These are phyloP conservation scores for Eucalyptus polyanthemos DNA, from an alignment of 345 rosid genomes.

Conservation along the genomic window DNA sequence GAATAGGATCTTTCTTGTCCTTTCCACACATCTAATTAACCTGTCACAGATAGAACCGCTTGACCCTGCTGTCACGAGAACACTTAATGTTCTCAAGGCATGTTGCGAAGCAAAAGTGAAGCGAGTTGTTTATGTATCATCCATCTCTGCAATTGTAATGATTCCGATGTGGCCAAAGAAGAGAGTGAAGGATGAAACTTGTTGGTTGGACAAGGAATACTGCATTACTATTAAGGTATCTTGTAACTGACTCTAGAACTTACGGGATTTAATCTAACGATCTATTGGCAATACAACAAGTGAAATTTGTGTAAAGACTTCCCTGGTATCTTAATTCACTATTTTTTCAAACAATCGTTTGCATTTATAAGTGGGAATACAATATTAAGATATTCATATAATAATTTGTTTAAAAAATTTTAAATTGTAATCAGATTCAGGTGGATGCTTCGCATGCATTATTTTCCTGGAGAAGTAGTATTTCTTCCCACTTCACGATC, in stretches of 20 bases:
- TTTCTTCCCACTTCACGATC: not conserved
- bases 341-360: not conserved
- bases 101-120: slow-evolving; percentile 6
- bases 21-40: not conserved
- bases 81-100: slow-evolving; percentile 10
- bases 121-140: slow-evolving; percentile 8
- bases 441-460: not conserved
- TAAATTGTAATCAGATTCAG: not conserved
- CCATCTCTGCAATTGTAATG: not conserved
- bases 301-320: not conserved
- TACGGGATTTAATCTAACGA: not conserved
- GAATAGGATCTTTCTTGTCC: not conserved
- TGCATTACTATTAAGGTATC: slow-evolving; percentile 2
- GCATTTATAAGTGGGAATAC: not conserved
- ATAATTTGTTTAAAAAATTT: not conserved
- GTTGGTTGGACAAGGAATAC: slow-evolving; percentile 17
- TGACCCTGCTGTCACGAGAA: slow-evolving; percentile 12
- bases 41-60: slow-evolving; percentile 2
- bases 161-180: slow-evolving; percentile 16
- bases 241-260: not conserved
- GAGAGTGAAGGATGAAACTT: slow-evolving; percentile 11
- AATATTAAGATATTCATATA: not conserved
- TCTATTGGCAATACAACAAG: not conserved
- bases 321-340: not conserved
- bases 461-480: not conserved